Conservation (phyloP, 768 basidiomycete genomes). For the Coprinopsis cinerea region DNA sequence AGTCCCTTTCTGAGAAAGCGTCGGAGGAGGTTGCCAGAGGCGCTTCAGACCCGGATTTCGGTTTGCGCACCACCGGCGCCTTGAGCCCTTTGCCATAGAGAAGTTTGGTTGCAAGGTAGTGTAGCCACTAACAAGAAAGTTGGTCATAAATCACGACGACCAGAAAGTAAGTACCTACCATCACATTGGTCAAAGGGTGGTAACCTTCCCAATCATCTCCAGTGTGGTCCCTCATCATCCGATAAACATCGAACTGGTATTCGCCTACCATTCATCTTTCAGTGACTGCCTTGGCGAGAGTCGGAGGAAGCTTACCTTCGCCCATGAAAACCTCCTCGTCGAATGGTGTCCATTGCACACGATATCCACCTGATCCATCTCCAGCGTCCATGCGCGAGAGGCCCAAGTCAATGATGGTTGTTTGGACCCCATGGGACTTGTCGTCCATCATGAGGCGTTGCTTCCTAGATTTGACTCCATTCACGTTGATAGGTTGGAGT, state of each 20-base stretch:
- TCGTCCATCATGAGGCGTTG: conserved; percentile 57
- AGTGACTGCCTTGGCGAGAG: background rate
- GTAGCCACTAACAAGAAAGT: conserved; percentile 67
- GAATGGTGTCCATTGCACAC: conserved; percentile 71
- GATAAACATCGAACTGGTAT: conserved; percentile 93
- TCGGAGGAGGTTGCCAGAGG: conserved; percentile 10
- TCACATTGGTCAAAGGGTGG: conserved; percentile 80
- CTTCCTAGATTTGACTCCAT: conserved; percentile 19
- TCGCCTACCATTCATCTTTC: conserved; percentile 45
- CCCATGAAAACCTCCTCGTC: conserved; percentile 92
- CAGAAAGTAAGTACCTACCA: conserved; percentile 47
- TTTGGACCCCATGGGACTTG: conserved; percentile 56
- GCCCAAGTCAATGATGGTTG: conserved; percentile 92
- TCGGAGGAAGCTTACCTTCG: conserved; percentile 47
- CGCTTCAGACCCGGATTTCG: conserved; percentile 20
- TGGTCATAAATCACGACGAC: background rate
- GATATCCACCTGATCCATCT: conserved; percentile 38
- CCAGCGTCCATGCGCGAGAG: conserved; percentile 76
- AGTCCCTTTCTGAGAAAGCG: conserved; percentile 57
- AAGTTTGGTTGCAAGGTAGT: conserved; percentile 75
- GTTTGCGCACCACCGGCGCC: conserved; percentile 41
- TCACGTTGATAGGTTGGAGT: conserved; percentile 31
- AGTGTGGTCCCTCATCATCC: conserved; percentile 70
- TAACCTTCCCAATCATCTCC: conserved; percentile 67
- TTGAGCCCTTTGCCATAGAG: conserved; percentile 64